Percentiles rank a stretch among this genome's conserved stretches.
phyloP scores from a whole-genome alignment of 306 rosid species.

The Spatholobus suberectus region DNA sequence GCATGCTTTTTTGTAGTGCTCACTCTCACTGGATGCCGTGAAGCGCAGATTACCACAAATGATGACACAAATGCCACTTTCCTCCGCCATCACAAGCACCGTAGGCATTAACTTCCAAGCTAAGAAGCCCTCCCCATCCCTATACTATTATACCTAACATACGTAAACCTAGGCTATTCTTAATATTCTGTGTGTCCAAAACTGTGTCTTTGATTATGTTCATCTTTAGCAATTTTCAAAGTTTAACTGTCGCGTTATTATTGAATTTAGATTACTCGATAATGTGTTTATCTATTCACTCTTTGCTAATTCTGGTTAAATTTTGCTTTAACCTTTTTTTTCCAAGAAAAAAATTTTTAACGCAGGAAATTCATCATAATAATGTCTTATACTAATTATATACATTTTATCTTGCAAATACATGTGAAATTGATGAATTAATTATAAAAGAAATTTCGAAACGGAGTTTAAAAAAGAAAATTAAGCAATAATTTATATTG shows the following conservation, averaged over 20 bases:
- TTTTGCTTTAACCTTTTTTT: neutral
- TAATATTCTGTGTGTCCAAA: neutral
- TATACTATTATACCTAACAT: neutral
- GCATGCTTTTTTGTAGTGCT: slow-evolving; percentile 11
- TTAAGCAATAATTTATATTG: neutral
- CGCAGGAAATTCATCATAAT: neutral
- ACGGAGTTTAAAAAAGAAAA: neutral
- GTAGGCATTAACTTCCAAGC: neutral
- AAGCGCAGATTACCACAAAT: slow-evolving; percentile 33
- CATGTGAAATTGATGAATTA: neutral
- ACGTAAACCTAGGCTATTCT: neutral
- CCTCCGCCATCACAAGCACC: neutral
- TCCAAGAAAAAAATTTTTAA: neutral
- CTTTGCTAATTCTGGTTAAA: too few species aligned
- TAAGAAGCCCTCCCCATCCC: neutral
- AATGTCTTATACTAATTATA: neutral
- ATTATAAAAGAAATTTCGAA: neutral
- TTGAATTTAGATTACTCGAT: neutral
- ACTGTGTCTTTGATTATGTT: neutral
- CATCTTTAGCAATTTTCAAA: neutral
- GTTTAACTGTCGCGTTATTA: neutral
- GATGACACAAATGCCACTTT: slow-evolving; percentile 3
- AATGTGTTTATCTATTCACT: too few species aligned
- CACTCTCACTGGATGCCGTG: neutral
- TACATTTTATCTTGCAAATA: neutral